A percentile compares a stretch with the other conserved stretches of the same genome.
phyloP scores from a whole-genome alignment of 2,329 filamentous ascomycete genomes.

The Septoria petroselini region DNA sequence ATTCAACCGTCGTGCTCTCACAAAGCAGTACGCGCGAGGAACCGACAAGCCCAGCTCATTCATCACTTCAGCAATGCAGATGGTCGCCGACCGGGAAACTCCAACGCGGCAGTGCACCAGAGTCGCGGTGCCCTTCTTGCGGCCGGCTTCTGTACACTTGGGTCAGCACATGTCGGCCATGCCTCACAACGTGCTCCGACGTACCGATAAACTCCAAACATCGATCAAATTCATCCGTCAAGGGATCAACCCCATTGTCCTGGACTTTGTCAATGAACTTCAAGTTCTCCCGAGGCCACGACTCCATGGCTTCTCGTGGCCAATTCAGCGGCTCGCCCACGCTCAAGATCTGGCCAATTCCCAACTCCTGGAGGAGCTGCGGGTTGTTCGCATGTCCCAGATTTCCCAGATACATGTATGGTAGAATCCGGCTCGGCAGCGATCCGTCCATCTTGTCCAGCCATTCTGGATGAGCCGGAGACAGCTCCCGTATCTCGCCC shows the following conservation, averaged over 20 bases:
- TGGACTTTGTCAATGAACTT: slow-evolving; percentile 82
- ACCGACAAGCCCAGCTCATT: slow-evolving; percentile 74
- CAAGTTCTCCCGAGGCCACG: slow-evolving; percentile 75
- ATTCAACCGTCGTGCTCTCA: slow-evolving; percentile 85
- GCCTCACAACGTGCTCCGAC: slow-evolving; percentile 37
- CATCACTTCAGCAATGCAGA: slow-evolving; percentile 99
- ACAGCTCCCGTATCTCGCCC: slow-evolving; percentile 52
- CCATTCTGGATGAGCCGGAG: slow-evolving; percentile 70
- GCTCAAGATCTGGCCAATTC: slow-evolving; percentile 83
- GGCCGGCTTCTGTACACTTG: slow-evolving; percentile 66
- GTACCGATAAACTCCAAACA: slow-evolving; percentile 91
- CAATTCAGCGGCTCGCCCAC: slow-evolving; percentile 87
- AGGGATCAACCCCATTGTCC: slow-evolving; percentile 91
- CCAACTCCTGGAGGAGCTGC: slow-evolving; percentile 71
- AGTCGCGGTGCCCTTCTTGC: slow-evolving; percentile 72
- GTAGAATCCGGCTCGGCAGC: slow-evolving; percentile 79
- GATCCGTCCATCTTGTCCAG: slow-evolving; percentile 81
- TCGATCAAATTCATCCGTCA: slow-evolving; percentile 78
- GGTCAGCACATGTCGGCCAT: not conserved
- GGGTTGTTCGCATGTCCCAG: slow-evolving; percentile 92
- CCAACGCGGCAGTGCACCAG: slow-evolving; percentile 95
- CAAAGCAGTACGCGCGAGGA: slow-evolving; percentile 91
- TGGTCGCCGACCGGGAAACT: slow-evolving; percentile 91
- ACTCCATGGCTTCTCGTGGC: slow-evolving; percentile 64
- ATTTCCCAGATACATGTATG: slow-evolving; percentile 96